A percentile compares a stretch with the other conserved stretches of the same genome.
These are phyloP conservation scores for Zopfochytrium polystomum DNA, from an alignment of 371 early-diverging fungal genomes.

Conservation along the genomic window DNA sequence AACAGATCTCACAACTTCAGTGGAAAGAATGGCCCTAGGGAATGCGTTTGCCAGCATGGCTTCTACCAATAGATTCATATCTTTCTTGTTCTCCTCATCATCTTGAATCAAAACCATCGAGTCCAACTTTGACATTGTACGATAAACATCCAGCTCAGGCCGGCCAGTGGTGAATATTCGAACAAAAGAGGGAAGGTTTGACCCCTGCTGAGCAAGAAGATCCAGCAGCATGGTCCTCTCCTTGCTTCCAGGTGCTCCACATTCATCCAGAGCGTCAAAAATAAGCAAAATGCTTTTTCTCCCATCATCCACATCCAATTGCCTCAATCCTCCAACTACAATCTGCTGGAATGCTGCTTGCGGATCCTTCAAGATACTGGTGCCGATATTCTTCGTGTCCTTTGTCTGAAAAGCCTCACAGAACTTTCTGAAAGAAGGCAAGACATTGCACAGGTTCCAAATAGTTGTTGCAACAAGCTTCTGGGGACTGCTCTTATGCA, in stretches of 20 bases:
- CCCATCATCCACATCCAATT: not conserved
- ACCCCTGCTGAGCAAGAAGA: not conserved
- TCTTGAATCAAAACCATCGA: not conserved
- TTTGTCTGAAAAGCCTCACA: not conserved
- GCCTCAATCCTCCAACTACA: not conserved
- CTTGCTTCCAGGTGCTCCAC: too few species aligned
- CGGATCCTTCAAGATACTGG: not conserved
- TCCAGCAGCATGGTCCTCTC: not conserved
- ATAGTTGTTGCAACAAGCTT: conserved; percentile 1
- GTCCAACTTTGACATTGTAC: not conserved
- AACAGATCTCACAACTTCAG: not conserved
- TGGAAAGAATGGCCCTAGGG: not conserved
- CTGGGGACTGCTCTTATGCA: not conserved
- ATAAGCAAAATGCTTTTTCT: conserved; percentile 1
- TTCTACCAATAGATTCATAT: not conserved
- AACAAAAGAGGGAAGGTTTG: not conserved
- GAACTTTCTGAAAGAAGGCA: not conserved
- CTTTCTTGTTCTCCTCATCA: conserved; percentile 3
- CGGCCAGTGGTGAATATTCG: conserved; percentile 4
- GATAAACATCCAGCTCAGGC: conserved; percentile 9
- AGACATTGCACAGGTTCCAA: not conserved
- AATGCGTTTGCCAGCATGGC: not conserved
- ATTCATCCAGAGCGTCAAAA: conserved; percentile 17
- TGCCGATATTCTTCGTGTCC: not conserved
- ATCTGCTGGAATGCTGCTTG: conserved; percentile 1